A percentile compares a stretch with the other conserved stretches of the same genome.
Conservation (phyloP, 208 protist genomes). For the Trypanosoma cruzi region DNA sequence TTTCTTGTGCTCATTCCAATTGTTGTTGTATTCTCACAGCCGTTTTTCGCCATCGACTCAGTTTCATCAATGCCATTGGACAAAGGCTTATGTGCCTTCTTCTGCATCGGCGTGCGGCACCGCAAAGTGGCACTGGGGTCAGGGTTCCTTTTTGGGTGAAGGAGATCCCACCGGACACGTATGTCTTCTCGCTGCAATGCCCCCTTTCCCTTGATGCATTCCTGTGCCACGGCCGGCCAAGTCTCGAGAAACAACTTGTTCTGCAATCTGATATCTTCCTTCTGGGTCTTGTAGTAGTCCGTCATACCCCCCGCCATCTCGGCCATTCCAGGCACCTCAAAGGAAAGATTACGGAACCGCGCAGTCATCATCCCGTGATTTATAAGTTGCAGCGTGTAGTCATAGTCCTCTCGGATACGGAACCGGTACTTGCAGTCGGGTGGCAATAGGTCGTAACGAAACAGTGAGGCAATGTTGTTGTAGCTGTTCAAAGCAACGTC, state of each 20-base stretch:
- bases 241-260: slow-evolving; percentile 69
- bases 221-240: slow-evolving; percentile 74
- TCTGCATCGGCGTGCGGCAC: slow-evolving; percentile 44
- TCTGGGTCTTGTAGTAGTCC: slow-evolving; percentile 81
- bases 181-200: slow-evolving; percentile 70
- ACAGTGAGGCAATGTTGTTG: slow-evolving; percentile 90
- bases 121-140: slow-evolving; percentile 62
- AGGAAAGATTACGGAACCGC: slow-evolving; percentile 80
- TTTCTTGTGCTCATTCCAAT: background rate
- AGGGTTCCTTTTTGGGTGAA: slow-evolving; percentile 51
- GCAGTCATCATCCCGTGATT: slow-evolving; percentile 68
- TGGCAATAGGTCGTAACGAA: slow-evolving; percentile 69
- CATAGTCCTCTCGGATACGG: slow-evolving; percentile 88
- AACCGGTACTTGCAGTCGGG: slow-evolving; percentile 63
- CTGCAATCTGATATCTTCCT: slow-evolving; percentile 67
- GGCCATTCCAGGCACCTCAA: slow-evolving; percentile 86
- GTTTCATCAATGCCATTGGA: background rate
- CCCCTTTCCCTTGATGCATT: slow-evolving; percentile 79
- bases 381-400: slow-evolving; percentile 90
- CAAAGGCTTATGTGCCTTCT: background rate
- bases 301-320: slow-evolving; percentile 85
- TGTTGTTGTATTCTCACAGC: background rate
- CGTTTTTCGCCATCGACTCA: background rate
- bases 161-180: slow-evolving; percentile 70
- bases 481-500: slow-evolving; percentile 79